These are phyloP conservation scores for Cladobotryum mycophilum DNA, from an alignment of 2,329 filamentous ascomycete genomes.

Conservation along the genomic window DNA sequence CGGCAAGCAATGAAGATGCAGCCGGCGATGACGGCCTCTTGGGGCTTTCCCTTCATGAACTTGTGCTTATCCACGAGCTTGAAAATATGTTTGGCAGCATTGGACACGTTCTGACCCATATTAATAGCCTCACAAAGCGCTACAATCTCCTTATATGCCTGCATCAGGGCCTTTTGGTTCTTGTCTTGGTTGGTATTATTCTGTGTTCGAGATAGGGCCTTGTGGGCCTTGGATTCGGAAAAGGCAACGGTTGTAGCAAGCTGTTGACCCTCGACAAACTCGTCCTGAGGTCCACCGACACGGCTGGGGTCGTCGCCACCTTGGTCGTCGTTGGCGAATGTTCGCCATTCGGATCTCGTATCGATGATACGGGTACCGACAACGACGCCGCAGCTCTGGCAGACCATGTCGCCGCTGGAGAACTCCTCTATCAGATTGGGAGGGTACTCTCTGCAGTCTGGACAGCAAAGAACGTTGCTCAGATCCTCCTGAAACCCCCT, in stretches of 20 bases:
- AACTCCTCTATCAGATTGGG: constrained; percentile 92
- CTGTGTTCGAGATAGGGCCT: constrained; percentile 76
- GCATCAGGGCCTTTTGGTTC: constrained; percentile 70
- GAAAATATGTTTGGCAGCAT: constrained; percentile 90
- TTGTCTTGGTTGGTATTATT: constrained; percentile 83
- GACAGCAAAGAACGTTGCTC: constrained; percentile 78
- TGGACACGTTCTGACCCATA: constrained; percentile 73
- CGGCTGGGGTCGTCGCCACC: constrained; percentile 94
- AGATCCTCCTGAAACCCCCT: constrained; percentile 70
- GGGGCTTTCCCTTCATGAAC: constrained; percentile 89
- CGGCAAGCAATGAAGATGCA: constrained; percentile 98
- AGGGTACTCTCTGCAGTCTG: constrained; percentile 86
- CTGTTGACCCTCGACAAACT: constrained; percentile 83
- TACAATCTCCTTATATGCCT: constrained; percentile 85
- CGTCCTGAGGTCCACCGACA: constrained; percentile 91
- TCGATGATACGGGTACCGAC: constrained; percentile 89
- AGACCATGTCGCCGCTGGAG: constrained; percentile 87
- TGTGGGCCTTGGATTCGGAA: constrained; percentile 63
- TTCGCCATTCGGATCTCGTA: constrained; percentile 95
- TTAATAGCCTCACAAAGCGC: constrained; percentile 79
- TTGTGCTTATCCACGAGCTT: constrained; percentile 91
- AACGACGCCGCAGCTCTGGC: constrained; percentile 84
- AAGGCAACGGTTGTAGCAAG: constrained; percentile 84
- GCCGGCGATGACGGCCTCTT: constrained; percentile 88
- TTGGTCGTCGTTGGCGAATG: constrained; percentile 97